Evolutionary conservation across 2,329 filamentous ascomycete species (phyloP), one percentile per base, ranked within the genome.

Genomic region (Hawksworthiomyces lignivorus): DNA sequence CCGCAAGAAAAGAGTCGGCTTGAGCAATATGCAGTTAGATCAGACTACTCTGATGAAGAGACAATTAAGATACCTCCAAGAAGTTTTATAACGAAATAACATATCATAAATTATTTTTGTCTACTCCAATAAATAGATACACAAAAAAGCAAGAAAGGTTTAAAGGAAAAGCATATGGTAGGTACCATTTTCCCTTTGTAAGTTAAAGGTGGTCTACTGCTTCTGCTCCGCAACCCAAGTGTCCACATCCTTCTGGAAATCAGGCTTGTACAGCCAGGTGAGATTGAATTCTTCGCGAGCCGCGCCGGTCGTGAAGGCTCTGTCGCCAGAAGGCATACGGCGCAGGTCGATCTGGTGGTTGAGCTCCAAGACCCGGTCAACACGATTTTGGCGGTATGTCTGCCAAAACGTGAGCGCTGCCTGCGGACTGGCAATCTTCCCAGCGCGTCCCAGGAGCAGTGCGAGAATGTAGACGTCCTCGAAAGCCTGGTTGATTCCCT

Each of bases 401-500:
- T 55, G 53, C 53, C 53, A 55, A 31, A 50, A 54, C 2, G 35
- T n/a, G 7, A 53, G 26, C 8, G 48, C 45, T 0, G 50, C 46
- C 12, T 41, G 43, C 43, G 52, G 53, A n/a, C 36, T 29, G 20
- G 48, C 10, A 1, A 32, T 27, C n/a, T 1, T 5, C 7, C 48
- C 35, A 29, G 41, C 30, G 7, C 39, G 42, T 2, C 46, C 35
- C 9, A 52, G n/a, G 9, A 54, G 29, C 34, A 54, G 18, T 3
- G 48, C 48, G 2, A 55, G 45, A 8, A 36, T 40, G 31, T 41
- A 46, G 7, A 48, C 51, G 35, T 55, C 53, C 17, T 54, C 52
- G 22, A 55, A 50, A 3, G 53, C 52, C 36, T 50, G 49, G 29
- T 49, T 49, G 6, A 50, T 49, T 11, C 54, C 54, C 45, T 72